Evolutionary conservation across 2,329 filamentous ascomycete species (phyloP).

Genomic region (Allantophomopsis lycopodina): DNA sequence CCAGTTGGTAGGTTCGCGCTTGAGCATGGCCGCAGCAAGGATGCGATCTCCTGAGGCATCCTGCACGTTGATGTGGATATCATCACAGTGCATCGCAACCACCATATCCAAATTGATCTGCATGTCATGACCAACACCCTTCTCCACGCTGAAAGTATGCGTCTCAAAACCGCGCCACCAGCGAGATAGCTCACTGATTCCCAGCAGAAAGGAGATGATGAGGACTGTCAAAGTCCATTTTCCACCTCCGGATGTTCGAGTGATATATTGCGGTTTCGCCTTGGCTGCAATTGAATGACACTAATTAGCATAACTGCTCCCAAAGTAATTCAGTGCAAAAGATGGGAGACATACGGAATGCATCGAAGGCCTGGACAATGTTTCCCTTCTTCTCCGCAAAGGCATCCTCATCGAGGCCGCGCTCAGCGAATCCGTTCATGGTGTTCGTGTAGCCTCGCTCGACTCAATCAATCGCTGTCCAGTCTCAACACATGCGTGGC

Average conservation of each 20-base stretch:
- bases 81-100: constrained; percentile 71
- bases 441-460: constrained; percentile 1
- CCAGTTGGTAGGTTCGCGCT: constrained; percentile 71
- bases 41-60: constrained; percentile 90
- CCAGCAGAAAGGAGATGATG: constrained; percentile 59
- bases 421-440: constrained; percentile 67
- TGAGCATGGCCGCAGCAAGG: constrained; percentile 61
- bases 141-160: constrained; percentile 89
- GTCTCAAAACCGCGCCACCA: constrained; percentile 80
- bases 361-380: constrained; percentile 82
- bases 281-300: constrained; percentile 48
- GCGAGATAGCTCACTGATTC: constrained; percentile 61
- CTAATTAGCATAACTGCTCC: too few species aligned
- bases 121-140: constrained; percentile 72
- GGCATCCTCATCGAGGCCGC: constrained; percentile 60
- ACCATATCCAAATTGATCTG: constrained; percentile 96
- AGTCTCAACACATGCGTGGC: not conserved
- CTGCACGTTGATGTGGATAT: constrained; percentile 94
- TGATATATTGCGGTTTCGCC: constrained; percentile 86
- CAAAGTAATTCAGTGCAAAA: not conserved
- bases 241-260: constrained; percentile 71
- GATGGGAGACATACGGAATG: constrained; percentile 61
- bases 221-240: constrained; percentile 86
- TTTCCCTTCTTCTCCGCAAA: constrained; percentile 61
- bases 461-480: constrained; percentile 1